Evolutionary conservation across 2,329 filamentous ascomycete genomes (phyloP), one percentile per base, ranked within the genome.

Genomic region (Fusarium lyarnte): DNA sequence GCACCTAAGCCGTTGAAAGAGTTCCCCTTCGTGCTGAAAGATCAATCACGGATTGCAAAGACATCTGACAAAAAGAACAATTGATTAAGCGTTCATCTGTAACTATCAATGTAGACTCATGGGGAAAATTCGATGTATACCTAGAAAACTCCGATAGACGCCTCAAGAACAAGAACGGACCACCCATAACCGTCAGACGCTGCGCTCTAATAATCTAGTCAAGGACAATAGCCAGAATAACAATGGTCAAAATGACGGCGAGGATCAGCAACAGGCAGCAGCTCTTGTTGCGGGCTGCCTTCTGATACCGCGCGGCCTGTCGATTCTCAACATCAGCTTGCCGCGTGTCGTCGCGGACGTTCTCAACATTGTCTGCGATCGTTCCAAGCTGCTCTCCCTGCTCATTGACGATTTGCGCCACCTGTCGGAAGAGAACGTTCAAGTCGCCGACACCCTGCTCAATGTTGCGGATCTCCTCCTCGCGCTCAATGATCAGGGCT

Each of bases 401-500:
- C 83, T 98, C 95, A 69, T 90, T 90, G 55, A 99, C 95, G 81
- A 99, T 98, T 81, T 97, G 94, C 51, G 95, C 96, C n/a, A 99
- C 94, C 84, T 99, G 95, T 71, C 95, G 89, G 87, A 99, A 99
- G 46, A 99, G 88, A 79, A 98, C 96, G 78, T 99, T 99, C 70
- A 99, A 85, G 78, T 99, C 96, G 61, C 93, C 93, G 11, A 99
- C 96, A 61, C 93, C 94, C 82, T 98, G 95, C 84, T 98, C 96
- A 78, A 99, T 99, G 80, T 97, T 97, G 70, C 95, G 92, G 74
- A 99, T 99, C 85, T 99, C 96, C 63, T 94, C 91, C 82, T 99
- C 96, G 59, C 97, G 94, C 86, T 99, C 95, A 69, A 97, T 92
- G 79, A 99, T 99, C 65, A 99, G 86, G 21, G 93, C 91, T 76